These are phyloP conservation scores for Penicillium sp. DNA, from an alignment of 2,329 filamentous ascomycete genomes.

Conservation along the genomic window DNA sequence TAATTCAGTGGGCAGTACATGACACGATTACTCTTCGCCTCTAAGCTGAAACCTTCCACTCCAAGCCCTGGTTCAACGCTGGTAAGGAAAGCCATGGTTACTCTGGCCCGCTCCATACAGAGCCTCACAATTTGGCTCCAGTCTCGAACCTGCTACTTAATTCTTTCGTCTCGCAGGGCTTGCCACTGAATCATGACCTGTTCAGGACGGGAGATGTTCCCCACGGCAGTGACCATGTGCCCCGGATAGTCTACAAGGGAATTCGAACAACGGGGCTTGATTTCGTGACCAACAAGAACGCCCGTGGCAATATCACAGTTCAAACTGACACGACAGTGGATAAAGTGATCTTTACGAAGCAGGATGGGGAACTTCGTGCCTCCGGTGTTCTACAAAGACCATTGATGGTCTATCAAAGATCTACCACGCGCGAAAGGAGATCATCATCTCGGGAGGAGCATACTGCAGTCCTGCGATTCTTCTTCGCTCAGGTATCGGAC, in stretches of 20 bases:
- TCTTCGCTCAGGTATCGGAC: slow-evolving; percentile 57
- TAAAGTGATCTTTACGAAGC: slow-evolving; percentile 52
- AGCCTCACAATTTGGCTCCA: slow-evolving; percentile 61
- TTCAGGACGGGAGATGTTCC: slow-evolving; percentile 57
- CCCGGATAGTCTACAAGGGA: slow-evolving; percentile 56
- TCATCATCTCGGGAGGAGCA: slow-evolving; percentile 53
- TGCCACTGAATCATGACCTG: slow-evolving; percentile 61
- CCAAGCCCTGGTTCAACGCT: slow-evolving; percentile 60
- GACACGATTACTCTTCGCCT: background rate
- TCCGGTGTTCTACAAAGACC: slow-evolving; percentile 32
- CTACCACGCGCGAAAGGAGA: slow-evolving; percentile 49
- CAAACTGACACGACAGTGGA: slow-evolving; percentile 55
- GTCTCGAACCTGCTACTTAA: slow-evolving; percentile 59
- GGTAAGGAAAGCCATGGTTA: slow-evolving; percentile 53
- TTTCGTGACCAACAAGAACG: slow-evolving; percentile 51
- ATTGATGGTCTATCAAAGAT: slow-evolving; percentile 38
- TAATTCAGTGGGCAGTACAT: background rate
- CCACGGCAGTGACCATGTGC: slow-evolving; percentile 59
- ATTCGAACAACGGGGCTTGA: slow-evolving; percentile 57
- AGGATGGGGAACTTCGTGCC: slow-evolving; percentile 43
- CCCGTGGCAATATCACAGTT: slow-evolving; percentile 52
- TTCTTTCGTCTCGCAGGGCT: slow-evolving; percentile 57
- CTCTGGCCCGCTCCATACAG: slow-evolving; percentile 56
- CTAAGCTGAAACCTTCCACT: slow-evolving; percentile 59
- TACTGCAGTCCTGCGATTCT: slow-evolving; percentile 57